Evolutionary conservation across 1,139 yeast genomes (phyloP).

Genomic region (Geotrichum phurueaensis): DNA sequence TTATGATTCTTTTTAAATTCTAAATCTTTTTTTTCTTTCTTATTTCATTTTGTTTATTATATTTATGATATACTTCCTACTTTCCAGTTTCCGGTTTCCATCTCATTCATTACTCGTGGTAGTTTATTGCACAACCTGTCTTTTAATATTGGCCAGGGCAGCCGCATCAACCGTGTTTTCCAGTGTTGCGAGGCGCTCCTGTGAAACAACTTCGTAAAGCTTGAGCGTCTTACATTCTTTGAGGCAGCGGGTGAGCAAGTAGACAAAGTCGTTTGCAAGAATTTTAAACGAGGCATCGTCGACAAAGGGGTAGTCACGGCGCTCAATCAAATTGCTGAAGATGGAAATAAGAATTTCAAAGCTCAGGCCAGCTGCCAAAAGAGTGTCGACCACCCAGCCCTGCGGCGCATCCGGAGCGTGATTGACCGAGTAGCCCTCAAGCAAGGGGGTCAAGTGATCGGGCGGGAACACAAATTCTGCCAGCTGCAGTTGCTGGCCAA

Average conservation of each 20-base stretch:
- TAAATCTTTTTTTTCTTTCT: neutral
- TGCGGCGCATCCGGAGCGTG: conserved; percentile 40
- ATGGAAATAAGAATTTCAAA: conserved; percentile 64
- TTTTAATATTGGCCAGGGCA: neutral
- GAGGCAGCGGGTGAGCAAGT: conserved; percentile 28
- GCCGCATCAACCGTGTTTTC: conserved; percentile 6
- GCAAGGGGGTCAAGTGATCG: conserved; percentile 58
- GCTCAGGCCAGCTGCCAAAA: conserved; percentile 68
- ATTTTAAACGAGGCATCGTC: conserved; percentile 23
- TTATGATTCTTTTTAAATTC: neutral
- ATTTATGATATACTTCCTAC: neutral
- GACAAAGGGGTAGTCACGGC: conserved; percentile 35
- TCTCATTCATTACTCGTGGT: neutral
- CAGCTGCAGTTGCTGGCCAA: conserved; percentile 47
- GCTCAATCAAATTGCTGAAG: conserved; percentile 61
- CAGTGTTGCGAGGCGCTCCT: conserved; percentile 2
- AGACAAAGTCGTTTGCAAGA: conserved; percentile 29
- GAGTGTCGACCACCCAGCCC: conserved; percentile 62
- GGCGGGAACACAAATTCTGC: conserved; percentile 79
- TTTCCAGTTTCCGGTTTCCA: neutral
- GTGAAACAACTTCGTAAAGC: conserved; percentile 1
- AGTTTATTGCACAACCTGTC: neutral
- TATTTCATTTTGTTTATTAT: neutral
- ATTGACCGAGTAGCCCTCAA: conserved; percentile 37
- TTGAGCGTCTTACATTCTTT: conserved; percentile 6